These are phyloP conservation scores for Fimicolochytrium jonesii DNA, from an alignment of 192 early-diverging fungal species.

Conservation along the genomic window DNA sequence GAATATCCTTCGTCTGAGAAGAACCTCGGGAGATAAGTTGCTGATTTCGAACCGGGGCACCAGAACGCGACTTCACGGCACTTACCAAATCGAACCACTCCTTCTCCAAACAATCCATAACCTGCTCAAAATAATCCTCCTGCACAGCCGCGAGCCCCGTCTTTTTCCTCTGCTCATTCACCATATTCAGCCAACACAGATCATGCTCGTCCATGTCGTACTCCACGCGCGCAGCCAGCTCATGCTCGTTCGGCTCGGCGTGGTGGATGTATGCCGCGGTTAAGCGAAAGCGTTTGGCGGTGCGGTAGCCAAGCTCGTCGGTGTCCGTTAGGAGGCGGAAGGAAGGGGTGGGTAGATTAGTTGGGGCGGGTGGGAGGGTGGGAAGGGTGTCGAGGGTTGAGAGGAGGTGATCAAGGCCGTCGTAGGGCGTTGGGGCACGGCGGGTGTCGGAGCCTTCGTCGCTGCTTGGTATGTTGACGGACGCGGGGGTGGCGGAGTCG, in stretches of 20 bases:
- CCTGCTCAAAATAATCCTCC: conserved; percentile 69
- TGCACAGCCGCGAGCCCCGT: conserved; percentile 49
- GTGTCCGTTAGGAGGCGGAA: conserved; percentile 7
- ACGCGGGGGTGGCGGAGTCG: neutral
- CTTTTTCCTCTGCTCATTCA: conserved; percentile 63
- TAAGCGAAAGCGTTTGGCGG: neutral
- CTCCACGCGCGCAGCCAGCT: conserved; percentile 61
- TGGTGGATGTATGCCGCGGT: conserved; percentile 18
- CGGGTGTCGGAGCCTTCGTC: neutral
- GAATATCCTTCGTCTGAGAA: conserved; percentile 70
- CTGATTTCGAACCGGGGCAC: neutral
- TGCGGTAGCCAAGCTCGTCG: neutral
- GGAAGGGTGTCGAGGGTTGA: neutral
- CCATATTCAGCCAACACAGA: conserved; percentile 63
- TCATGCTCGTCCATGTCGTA: conserved; percentile 99
- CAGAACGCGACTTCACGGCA: neutral
- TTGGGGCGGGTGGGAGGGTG: conserved; percentile 23
- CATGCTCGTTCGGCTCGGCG: conserved; percentile 43
- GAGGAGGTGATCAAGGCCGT: neutral
- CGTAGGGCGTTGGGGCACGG: neutral
- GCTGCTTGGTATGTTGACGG: neutral
- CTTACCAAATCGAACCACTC: conserved; percentile 91
- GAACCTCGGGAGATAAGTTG: neutral
- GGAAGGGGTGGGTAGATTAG: neutral
- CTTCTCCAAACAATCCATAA: conserved; percentile 92